These are phyloP conservation scores for Phytophthora aleatoria DNA, from an alignment of 352 stramenopile species.

Conservation along the genomic window DNA sequence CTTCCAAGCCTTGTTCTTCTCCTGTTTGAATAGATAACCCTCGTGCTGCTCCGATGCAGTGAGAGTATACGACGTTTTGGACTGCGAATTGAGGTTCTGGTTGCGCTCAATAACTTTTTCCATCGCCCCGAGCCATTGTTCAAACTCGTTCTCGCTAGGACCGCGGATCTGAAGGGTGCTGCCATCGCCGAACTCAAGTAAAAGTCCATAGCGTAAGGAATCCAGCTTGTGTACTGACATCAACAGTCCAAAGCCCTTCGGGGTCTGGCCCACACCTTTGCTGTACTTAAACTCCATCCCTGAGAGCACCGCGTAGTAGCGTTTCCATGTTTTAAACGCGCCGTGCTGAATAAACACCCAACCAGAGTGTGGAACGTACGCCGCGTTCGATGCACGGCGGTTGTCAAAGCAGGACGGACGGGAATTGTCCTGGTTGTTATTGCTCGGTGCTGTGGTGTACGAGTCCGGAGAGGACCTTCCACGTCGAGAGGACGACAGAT, in stretches of 20 bases:
- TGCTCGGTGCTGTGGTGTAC: conserved; percentile 32
- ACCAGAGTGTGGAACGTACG: conserved; percentile 61
- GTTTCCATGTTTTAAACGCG: conserved; percentile 74
- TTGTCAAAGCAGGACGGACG: conserved; percentile 73
- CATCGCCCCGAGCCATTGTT: conserved; percentile 55
- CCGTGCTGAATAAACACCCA: conserved; percentile 71
- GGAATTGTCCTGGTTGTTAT: conserved; percentile 25
- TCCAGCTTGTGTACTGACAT: conserved; percentile 48
- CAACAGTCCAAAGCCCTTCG: conserved; percentile 72
- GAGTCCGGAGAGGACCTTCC: conserved; percentile 25
- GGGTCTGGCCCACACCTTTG: conserved; percentile 58
- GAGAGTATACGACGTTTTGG: conserved; percentile 76
- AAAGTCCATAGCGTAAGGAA: conserved; percentile 51
- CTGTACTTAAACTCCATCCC: conserved; percentile 81
- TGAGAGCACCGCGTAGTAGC: conserved; percentile 71
- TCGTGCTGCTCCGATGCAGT: conserved; percentile 69
- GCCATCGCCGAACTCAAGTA: conserved; percentile 55
- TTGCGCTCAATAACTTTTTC: conserved; percentile 62
- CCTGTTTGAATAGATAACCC: conserved; percentile 69
- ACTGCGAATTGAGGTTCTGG: conserved; percentile 53
- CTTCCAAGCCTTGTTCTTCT: conserved; percentile 62
- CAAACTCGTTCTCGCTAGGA: conserved; percentile 43
- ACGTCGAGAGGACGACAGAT: conserved; percentile 36
- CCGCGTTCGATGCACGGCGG: conserved; percentile 52
- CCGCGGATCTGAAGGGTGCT: conserved; percentile 57